Evolutionary conservation across 768 basidiomycete species (phyloP).

Genomic region (Candolleomyces aberdarensis): DNA sequence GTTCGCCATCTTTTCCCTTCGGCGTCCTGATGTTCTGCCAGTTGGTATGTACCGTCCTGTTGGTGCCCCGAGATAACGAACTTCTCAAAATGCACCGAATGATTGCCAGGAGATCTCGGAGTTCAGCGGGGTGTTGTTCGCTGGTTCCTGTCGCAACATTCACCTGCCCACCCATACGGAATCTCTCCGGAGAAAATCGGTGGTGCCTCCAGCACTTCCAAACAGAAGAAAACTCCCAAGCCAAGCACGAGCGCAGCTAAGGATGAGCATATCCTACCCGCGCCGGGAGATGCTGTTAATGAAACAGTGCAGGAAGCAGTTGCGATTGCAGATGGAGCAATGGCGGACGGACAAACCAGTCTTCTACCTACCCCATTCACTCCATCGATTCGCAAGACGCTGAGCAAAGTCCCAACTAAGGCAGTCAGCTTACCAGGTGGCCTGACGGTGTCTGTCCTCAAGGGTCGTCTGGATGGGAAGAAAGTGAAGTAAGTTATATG

Average conservation of each 20-base stretch:
- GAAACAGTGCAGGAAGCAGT: constrained; percentile 15
- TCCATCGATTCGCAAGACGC: constrained; percentile 60
- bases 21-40: constrained; percentile 76
- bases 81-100: not conserved
- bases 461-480: constrained; percentile 62
- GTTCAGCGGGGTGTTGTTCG: constrained; percentile 72
- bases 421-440: constrained; percentile 51
- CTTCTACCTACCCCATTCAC: constrained; percentile 58
- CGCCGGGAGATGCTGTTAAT: constrained; percentile 11
- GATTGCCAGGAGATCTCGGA: constrained; percentile 68
- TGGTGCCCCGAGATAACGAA: not conserved
- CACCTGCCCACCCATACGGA: constrained; percentile 42
- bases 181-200: constrained; percentile 51
- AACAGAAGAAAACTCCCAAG: constrained; percentile 6
- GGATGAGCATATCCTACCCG: constrained; percentile 32
- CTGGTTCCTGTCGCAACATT: constrained; percentile 67
- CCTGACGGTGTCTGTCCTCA: constrained; percentile 52
- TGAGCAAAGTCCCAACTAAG: constrained; percentile 34
- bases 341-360: constrained; percentile 24
- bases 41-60: constrained; percentile 25
- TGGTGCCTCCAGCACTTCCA: constrained; percentile 11
- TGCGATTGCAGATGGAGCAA: constrained; percentile 33
- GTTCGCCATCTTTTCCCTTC: constrained; percentile 87
- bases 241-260: constrained; percentile 14
- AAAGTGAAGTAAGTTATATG: constrained; percentile 57